Percentiles rank a stretch among this genome's conserved stretches.
Conservation (phyloP, 257 asterid genomes). For the Rhazya stricta region DNA sequence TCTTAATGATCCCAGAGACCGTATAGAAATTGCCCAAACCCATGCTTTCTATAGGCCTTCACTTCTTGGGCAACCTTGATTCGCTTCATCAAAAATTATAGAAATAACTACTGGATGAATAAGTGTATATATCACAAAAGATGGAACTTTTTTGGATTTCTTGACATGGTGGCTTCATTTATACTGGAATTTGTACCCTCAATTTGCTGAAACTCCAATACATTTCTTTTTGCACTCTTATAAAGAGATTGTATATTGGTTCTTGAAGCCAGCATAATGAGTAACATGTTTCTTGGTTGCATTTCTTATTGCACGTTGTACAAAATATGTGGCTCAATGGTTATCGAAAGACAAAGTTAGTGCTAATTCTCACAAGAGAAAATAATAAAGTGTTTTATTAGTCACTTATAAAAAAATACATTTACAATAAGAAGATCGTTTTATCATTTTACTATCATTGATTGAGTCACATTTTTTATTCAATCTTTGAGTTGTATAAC, state of each 20-base stretch:
- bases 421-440: no score
- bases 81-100: not conserved
- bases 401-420: no score
- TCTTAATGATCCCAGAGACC: conserved; percentile 84
- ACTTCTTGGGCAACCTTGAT: conserved; percentile 54
- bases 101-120: conserved; percentile 13
- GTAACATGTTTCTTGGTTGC: not conserved
- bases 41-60: conserved; percentile 91
- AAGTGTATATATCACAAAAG: conserved; percentile 8
- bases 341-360: no score
- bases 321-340: no score
- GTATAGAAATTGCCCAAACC: conserved; percentile 81
- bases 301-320: no score
- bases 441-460: no score
- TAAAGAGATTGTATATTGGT: not conserved
- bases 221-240: not conserved
- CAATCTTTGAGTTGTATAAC: no score
- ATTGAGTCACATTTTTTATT: no score
- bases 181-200: conserved; percentile 10
- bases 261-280: not conserved
- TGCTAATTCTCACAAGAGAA: no score
- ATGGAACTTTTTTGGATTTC: not conserved
- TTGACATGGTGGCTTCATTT: not conserved
- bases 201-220: not conserved
- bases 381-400: no score